Evolutionary conservation across 371 early-diverging fungal species (phyloP), one percentile per base, ranked within the genome.

Genomic region (Choanephora cucurbitarum): DNA sequence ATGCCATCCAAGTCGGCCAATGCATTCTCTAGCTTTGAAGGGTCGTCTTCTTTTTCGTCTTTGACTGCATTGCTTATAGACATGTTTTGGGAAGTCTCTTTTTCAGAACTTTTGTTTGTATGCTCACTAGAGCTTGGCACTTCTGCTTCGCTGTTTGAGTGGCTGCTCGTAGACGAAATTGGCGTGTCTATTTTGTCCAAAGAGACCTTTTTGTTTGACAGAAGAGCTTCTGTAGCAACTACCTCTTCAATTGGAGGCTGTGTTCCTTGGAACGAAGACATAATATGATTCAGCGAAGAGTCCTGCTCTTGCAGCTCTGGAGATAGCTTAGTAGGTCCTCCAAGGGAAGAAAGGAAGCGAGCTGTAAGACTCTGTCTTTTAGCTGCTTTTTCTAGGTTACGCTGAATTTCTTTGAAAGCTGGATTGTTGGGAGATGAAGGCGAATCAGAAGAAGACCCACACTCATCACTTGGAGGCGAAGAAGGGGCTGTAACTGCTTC

Each of bases 361-460:
- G 79, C 69, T 0, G 73, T 75, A n/a, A 75, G 64, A 62, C 76
- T 75, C 21, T 73, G 76, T 58, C 79, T 56, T 40, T 79, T 79
- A n/a, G 53, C 61, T 14, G 59, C 57, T n/a, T 68, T 74, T 41
- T 72, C 65, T 45, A 68, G 19, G 13, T 74, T 73, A 24, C 60
- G 57, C 31, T 72, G 66, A n/a, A 70, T 45, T 33, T 62, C 63
- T n/a, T 58, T 51, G 8, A 66, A 59, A 0, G 69, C 66, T 10
- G 55, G 57, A 23, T 54, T 49, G 50, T 44, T 55, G 17, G 42
- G 43, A 24, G 34, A 49, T 33, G 8, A 21, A 33, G 21, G 21
- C 11, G 11, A 10, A 10, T 2, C 37, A 11, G 37, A 11, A 1
- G 14, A 13, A 3, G 37, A 45, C 5, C 8, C 15, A 10, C 18